phyloP scores from a whole-genome alignment of 768 basidiomycete genomes.

The Termitomyces sp. region DNA sequence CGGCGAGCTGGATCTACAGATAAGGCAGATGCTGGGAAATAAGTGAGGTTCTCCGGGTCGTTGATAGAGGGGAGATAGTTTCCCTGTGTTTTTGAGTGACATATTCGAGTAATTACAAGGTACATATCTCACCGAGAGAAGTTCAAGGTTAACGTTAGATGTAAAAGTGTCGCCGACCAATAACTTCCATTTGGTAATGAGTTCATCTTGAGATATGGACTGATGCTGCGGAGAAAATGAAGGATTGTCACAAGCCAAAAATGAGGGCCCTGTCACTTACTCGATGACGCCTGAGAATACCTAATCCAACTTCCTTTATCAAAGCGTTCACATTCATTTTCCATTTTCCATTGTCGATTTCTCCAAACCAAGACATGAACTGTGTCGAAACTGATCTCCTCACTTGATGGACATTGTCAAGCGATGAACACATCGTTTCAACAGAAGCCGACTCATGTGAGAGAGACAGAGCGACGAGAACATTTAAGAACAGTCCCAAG shows the following conservation, averaged over 20 bases:
- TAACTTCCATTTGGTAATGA: slow-evolving; percentile 64
- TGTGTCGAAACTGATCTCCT: slow-evolving; percentile 54
- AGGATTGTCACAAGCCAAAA: not conserved
- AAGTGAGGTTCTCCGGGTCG: slow-evolving; percentile 40
- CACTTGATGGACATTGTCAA: slow-evolving; percentile 73
- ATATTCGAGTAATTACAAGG: not conserved
- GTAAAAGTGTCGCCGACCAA: slow-evolving; percentile 78
- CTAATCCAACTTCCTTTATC: slow-evolving; percentile 73
- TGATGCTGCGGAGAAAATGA: slow-evolving; percentile 41
- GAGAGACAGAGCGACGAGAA: slow-evolving; percentile 60
- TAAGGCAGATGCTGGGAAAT: slow-evolving; percentile 72
- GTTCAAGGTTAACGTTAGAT: slow-evolving; percentile 47
- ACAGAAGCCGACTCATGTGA: slow-evolving; percentile 46
- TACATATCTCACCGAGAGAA: slow-evolving; percentile 56
- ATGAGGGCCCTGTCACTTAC: slow-evolving; percentile 24
- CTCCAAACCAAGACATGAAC: slow-evolving; percentile 82
- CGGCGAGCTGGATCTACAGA: slow-evolving; percentile 75
- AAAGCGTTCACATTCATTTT: slow-evolving; percentile 54
- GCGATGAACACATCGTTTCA: slow-evolving; percentile 50
- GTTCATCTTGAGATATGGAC: slow-evolving; percentile 45
- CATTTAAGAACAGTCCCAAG: slow-evolving; percentile 70
- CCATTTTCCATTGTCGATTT: slow-evolving; percentile 52
- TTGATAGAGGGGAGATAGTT: slow-evolving; percentile 56
- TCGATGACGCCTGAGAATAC: slow-evolving; percentile 58
- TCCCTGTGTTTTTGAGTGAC: slow-evolving; percentile 42